These are phyloP conservation scores for Erodium chrysanthum DNA, from an alignment of 441 rosid genomes.

Conservation along the genomic window DNA sequence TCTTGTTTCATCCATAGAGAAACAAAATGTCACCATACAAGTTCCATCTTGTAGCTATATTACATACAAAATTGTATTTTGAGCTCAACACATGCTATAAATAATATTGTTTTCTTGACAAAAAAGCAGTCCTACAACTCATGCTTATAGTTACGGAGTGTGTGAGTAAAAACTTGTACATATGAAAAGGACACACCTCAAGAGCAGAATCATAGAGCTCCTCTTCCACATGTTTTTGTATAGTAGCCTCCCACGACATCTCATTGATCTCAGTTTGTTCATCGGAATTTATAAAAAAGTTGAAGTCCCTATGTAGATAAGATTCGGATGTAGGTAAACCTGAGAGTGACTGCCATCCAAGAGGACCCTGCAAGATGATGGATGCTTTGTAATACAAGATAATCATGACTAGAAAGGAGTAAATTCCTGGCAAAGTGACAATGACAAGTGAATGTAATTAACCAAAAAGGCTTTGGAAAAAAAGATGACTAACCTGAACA, in stretches of 20 bases:
- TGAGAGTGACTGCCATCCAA: slow-evolving; percentile 82
- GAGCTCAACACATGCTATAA: too few species aligned
- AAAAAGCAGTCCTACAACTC: too few species aligned
- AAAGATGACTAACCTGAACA: slow-evolving; percentile 54
- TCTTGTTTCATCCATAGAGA: too few species aligned
- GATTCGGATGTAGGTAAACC: slow-evolving; percentile 70
- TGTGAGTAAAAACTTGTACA: not conserved
- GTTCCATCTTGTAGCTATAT: too few species aligned
- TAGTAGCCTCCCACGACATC: slow-evolving; percentile 87
- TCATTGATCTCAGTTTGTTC: slow-evolving; percentile 64
- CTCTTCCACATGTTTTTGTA: slow-evolving; percentile 83
- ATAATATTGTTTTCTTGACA: too few species aligned
- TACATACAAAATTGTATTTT: too few species aligned
- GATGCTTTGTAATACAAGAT: slow-evolving; percentile 14
- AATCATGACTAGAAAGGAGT: slow-evolving; percentile 8
- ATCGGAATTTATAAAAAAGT: slow-evolving; percentile 56
- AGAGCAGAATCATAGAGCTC: slow-evolving; percentile 75
- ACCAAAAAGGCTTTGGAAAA: slow-evolving; percentile 5
- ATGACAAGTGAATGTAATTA: not conserved
- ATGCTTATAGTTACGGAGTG: not conserved
- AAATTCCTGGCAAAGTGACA: slow-evolving; percentile 2
- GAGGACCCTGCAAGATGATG: slow-evolving; percentile 68
- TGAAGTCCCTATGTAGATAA: slow-evolving; percentile 54
- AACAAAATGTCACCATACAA: too few species aligned
- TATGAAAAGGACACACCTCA: slow-evolving; percentile 37